These are phyloP conservation scores for Mycosphaerella sp. DNA, from an alignment of 2,329 filamentous ascomycete genomes.

Conservation along the genomic window DNA sequence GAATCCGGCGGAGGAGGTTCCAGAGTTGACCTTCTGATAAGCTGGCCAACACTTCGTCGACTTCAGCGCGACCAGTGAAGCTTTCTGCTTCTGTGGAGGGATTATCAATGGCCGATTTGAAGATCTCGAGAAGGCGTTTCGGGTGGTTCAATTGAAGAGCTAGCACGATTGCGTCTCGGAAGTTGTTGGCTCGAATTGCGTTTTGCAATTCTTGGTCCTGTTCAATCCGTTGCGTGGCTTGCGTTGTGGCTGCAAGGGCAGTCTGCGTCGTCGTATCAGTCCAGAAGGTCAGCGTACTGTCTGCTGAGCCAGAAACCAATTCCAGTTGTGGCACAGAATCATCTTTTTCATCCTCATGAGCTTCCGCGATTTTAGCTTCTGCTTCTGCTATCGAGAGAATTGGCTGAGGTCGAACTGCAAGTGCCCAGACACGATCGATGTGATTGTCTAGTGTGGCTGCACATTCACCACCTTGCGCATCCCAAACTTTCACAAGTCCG, in stretches of 20 bases:
- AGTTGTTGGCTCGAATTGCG: constrained; percentile 79
- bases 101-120: constrained; percentile 68
- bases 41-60: constrained; percentile 75
- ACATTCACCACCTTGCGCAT: constrained; percentile 73
- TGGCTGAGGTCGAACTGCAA: constrained; percentile 60
- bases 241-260: constrained; percentile 64
- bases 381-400: constrained; percentile 8
- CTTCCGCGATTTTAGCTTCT: constrained; percentile 27
- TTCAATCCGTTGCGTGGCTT: constrained; percentile 74
- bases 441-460: constrained; percentile 94
- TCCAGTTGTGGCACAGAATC: constrained; percentile 46
- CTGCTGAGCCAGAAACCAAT: constrained; percentile 83
- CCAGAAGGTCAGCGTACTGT: constrained; percentile 94
- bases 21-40: constrained; percentile 83
- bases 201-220: constrained; percentile 94
- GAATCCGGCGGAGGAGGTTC: constrained; percentile 67
- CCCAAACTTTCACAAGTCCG: constrained; percentile 95
- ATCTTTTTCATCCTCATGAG: background rate
- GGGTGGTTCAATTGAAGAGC: constrained; percentile 93
- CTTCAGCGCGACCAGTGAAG: constrained; percentile 56
- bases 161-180: constrained; percentile 85
- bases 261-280: constrained; percentile 81
- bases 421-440: constrained; percentile 88
- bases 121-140: constrained; percentile 73
- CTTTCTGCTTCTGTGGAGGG: constrained; percentile 55